Evolutionary conservation across 1,139 yeast genomes (phyloP).

Genomic region (Yamadazyma siamensis): DNA sequence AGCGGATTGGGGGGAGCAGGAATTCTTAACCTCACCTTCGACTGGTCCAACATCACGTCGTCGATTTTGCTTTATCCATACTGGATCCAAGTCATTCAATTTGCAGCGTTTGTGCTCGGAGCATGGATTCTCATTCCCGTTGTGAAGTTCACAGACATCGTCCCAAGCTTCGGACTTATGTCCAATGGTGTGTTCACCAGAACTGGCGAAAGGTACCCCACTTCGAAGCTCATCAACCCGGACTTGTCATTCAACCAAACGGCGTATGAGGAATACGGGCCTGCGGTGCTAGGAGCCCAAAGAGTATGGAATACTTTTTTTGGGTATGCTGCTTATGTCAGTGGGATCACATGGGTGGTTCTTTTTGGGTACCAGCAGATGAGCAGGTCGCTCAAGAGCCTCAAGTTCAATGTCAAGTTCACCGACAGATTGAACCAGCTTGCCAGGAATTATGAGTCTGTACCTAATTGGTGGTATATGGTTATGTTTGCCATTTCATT

Average conservation of each 20-base stretch:
- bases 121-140: slow-evolving; percentile 44
- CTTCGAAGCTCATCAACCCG: slow-evolving; percentile 26
- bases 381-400: slow-evolving; percentile 12
- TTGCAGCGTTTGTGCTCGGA: slow-evolving; percentile 35
- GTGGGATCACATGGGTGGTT: slow-evolving; percentile 46
- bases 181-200: slow-evolving; percentile 31
- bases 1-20: slow-evolving; percentile 49
- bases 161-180: slow-evolving; percentile 35
- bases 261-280: slow-evolving; percentile 37
- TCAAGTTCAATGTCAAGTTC: slow-evolving; percentile 16
- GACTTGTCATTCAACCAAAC: slow-evolving; percentile 34
- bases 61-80: slow-evolving; percentile 42
- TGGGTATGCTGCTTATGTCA: slow-evolving; percentile 49
- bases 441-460: slow-evolving; percentile 33
- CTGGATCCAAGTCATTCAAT: slow-evolving; percentile 43
- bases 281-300: slow-evolving; percentile 42
- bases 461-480: slow-evolving; percentile 43
- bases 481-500: slow-evolving; percentile 33
- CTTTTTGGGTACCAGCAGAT: slow-evolving; percentile 30
- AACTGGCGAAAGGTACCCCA: slow-evolving; percentile 35
- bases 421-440: slow-evolving; percentile 40
- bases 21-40: slow-evolving; percentile 37
- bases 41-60: slow-evolving; percentile 47
- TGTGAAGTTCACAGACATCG: slow-evolving; percentile 32
- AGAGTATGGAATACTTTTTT: slow-evolving; percentile 50